Evolutionary conservation across 2,329 filamentous ascomycete species (phyloP), one percentile per base, ranked within the genome.

Genomic region (Aspergillus glaucus): DNA sequence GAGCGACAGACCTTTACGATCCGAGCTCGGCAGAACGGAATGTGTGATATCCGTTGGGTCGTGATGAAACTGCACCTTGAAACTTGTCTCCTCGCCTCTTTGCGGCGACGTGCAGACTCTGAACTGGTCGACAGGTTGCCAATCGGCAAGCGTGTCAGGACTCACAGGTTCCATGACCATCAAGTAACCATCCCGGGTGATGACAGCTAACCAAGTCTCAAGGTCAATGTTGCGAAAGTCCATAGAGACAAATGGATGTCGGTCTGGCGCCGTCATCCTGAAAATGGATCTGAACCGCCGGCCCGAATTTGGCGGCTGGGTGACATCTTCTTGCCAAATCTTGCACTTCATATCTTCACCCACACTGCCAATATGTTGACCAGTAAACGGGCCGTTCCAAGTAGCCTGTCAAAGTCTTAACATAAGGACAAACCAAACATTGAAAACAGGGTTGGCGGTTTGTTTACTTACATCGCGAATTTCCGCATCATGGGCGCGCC

Each of bases 381-480:
- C 93, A 51, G 93, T 84, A 54, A 88, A 92, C 0, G 90, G 87
- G 1, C 90, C 88, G 49, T 95, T 87, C 91, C 92, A 97, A 77
- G 93, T 88, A 47, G 95, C 84, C 88, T 92, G 62, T 44, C 42
- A 24, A 46, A 15, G 43, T 43, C 43, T 24, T 45, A 39, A 36
- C 21, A 45, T 21, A 39, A 26, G 19, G 8, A 15, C 30, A 17
- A 22, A 6, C 6, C 4, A 9, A 24, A 22, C 30, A 10, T 37
- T 17, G 30, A 14, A 17, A 6, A 7, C 32, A 14, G 49, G 45
- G 50, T 47, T 12, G 10, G 17, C 9, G 7, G 37, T 40, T 40
- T 40, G 37, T 40, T 40, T 40, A 72, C 75, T 70, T 74, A 90
- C 88, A 78, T 95, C 89, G 52, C 90, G 77, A 53, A 97, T 86